Conservation (phyloP, 208 protist genomes). For the Acanthamoeba quina region DNA sequence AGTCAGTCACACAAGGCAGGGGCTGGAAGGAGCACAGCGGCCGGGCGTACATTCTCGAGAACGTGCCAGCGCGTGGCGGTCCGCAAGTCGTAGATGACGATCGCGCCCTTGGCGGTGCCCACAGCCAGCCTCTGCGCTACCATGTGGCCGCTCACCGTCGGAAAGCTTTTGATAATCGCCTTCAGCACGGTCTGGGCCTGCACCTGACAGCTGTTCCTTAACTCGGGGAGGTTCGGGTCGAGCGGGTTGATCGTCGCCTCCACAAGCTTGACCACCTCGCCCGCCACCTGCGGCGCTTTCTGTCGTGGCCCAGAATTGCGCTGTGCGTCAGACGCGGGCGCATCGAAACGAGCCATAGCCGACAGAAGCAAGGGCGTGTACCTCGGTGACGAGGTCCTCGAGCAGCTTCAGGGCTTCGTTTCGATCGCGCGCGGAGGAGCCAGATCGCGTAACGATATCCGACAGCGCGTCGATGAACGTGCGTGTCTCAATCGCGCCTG, state of each 20-base stretch:
- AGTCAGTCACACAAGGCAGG: background rate
- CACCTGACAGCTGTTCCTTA: slow-evolving; percentile 83
- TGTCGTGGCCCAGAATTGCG: background rate
- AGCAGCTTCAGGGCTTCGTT: slow-evolving; percentile 6
- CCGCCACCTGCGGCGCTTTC: background rate
- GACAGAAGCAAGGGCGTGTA: background rate
- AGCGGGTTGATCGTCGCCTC: slow-evolving; percentile 80
- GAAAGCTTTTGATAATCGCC: slow-evolving; percentile 86
- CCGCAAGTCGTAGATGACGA: slow-evolving; percentile 89
- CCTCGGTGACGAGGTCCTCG: background rate
- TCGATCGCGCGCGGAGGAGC: background rate
- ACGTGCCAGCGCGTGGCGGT: slow-evolving; percentile 85
- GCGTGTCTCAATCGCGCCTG: slow-evolving; percentile 2
- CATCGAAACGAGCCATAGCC: background rate
- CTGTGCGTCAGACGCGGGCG: background rate
- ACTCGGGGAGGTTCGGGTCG: slow-evolving; percentile 85
- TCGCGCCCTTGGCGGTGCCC: slow-evolving; percentile 81
- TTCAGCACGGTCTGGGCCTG: slow-evolving; percentile 84
- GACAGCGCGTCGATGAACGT: slow-evolving; percentile 11
- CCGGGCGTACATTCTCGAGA: slow-evolving; percentile 64
- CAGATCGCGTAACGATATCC: slow-evolving; percentile 12
- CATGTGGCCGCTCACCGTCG: slow-evolving; percentile 87
- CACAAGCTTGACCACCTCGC: slow-evolving; percentile 73
- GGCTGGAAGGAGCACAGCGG: background rate
- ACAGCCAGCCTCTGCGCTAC: slow-evolving; percentile 86